Conservation (phyloP, 2,329 filamentous ascomycete genomes). For the Penicillium sp. region DNA sequence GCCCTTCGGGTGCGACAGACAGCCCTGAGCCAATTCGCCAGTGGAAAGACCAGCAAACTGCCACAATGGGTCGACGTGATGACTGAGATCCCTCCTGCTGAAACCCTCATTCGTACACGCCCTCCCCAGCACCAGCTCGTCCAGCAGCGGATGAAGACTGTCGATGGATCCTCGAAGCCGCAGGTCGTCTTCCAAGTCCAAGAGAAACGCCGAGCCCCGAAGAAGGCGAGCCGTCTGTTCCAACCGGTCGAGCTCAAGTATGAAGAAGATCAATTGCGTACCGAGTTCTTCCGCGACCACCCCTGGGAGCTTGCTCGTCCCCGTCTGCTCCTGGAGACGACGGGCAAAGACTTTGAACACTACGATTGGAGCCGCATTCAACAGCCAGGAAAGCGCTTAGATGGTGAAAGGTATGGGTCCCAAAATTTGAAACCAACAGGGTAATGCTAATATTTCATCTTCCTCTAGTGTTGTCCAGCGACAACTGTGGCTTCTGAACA, state of each 20-base stretch:
- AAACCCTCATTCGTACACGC: constrained; percentile 61
- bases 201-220: constrained; percentile 47
- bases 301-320: constrained; percentile 96
- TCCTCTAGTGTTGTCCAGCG: constrained; percentile 79
- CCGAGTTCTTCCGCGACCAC: constrained; percentile 86
- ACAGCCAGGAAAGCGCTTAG: constrained; percentile 74
- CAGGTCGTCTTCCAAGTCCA: constrained; percentile 39
- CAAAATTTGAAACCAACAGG: too few species aligned
- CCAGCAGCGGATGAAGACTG: constrained; percentile 40
- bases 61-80: constrained; percentile 59
- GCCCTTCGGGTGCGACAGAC: constrained; percentile 48
- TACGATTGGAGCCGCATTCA: constrained; percentile 78
- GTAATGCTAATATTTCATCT: background rate
- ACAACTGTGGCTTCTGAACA: constrained; percentile 80
- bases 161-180: constrained; percentile 30
- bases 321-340: constrained; percentile 77
- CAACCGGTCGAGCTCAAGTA: constrained; percentile 76
- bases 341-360: constrained; percentile 75
- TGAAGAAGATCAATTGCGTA: constrained; percentile 78
- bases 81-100: constrained; percentile 59
- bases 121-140: constrained; percentile 48
- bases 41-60: constrained; percentile 36
- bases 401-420: constrained; percentile 74
- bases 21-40: constrained; percentile 40
- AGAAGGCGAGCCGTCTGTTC: constrained; percentile 75